Conservation (phyloP, 2,329 filamentous ascomycete genomes). For the Didymella pomorum region DNA sequence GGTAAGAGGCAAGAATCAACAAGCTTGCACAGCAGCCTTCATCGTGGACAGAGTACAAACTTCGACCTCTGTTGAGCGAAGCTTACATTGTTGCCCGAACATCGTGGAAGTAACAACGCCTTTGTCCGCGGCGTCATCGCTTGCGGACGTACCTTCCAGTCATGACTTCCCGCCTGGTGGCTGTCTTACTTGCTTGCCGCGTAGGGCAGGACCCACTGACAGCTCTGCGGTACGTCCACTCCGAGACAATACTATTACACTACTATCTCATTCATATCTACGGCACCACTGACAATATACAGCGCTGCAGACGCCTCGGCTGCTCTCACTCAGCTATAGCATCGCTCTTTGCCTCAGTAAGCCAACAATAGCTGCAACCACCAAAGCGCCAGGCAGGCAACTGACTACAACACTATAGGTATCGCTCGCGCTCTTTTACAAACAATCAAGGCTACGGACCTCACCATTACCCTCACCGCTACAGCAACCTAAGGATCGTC, state of each 20-base stretch:
- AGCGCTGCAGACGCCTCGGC: slow-evolving; percentile 1
- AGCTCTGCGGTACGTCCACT: not conserved
- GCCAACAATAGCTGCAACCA: not conserved
- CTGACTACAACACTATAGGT: slow-evolving; percentile 7
- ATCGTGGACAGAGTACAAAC: not conserved
- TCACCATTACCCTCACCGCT: slow-evolving; percentile 11
- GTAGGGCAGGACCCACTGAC: slow-evolving; percentile 12
- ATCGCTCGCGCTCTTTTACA: not conserved
- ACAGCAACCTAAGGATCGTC: not conserved
- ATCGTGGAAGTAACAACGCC: slow-evolving; percentile 2
- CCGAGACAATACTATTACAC: not conserved
- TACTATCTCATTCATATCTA: not conserved
- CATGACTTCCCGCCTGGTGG: slow-evolving; percentile 13
- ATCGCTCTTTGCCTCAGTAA: slow-evolving; percentile 4
- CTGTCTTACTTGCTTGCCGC: slow-evolving; percentile 13
- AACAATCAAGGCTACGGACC: not conserved
- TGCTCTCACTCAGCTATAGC: slow-evolving; percentile 9
- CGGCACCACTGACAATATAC: not conserved
- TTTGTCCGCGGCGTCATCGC: not conserved
- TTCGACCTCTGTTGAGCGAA: not conserved
- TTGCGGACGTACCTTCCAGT: slow-evolving; percentile 14
- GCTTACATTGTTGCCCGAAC: not conserved
- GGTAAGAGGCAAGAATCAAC: not conserved
- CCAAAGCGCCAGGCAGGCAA: not conserved
- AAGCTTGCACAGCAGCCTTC: not conserved